Evolutionary conservation across 1,284 basidiomycete genomes (phyloP), one percentile per base, ranked within the genome.

Genomic region (Violaceomyces palustris): DNA sequence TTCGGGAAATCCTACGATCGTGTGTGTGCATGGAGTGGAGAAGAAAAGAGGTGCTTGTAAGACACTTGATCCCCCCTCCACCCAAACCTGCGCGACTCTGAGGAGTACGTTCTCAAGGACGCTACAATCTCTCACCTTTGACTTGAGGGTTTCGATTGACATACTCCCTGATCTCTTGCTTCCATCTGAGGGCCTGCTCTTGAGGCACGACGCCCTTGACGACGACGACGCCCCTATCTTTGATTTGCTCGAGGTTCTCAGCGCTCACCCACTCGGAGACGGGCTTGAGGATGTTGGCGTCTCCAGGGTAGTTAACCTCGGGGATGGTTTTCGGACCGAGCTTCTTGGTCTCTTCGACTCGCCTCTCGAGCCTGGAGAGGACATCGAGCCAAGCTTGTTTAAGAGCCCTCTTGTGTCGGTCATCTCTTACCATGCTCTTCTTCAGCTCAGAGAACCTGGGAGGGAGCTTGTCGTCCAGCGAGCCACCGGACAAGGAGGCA

Each of bases 391-490:
- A 67, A 1, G 55, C 36, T 4, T 23, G 23, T 17, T 60, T 23
- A 8, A 67, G 35, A n/a, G 50, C 45, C 21, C 48, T 39, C 2
- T 36, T 50, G 7, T 60, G 51, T 1, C 45, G 3, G 11, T 52
- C 39, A 0, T 41, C 45, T 4, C 29, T 28, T n/a, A 67, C 30
- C 14, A 67, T 42, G 1, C 38, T 39, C 18, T 34, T 41, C 33
- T 67, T 67, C 19, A 67, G 50, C 3, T 42, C 14, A 3, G 53
- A 30, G 26, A 67, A 67, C 2, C 64, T 47, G n/a, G 42, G 42
- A 0, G 64, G 64, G 2, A 67, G 50, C 1, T 53, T 44, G 31
- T 66, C 57, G 35, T 51, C 56, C 12, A 62, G 43, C 1, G 49
- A 46, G 3, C 52, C 60, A 7, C 64, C 64, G 0, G 48, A 53